A percentile compares a stretch with the other conserved stretches of the same genome.
These are phyloP conservation scores for Grigorovia yakushimaensis DNA, from an alignment of 805 yeast species.

Conservation along the genomic window DNA sequence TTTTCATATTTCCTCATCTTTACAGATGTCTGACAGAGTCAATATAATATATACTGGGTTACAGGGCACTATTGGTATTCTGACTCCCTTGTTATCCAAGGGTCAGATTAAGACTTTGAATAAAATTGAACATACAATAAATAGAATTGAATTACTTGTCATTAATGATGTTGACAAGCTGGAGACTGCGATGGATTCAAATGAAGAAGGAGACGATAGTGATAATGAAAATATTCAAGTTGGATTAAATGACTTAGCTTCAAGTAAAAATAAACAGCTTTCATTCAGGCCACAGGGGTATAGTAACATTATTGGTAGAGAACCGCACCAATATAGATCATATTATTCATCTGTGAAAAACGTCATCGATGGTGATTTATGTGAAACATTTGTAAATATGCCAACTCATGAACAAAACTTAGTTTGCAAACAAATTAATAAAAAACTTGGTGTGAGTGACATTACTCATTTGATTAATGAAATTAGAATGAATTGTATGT, in stretches of 20 bases:
- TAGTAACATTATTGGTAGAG: slow-evolving; percentile 47
- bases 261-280: neutral
- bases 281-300: slow-evolving; percentile 17
- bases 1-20: slow-evolving; percentile 35
- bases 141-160: slow-evolving; percentile 3
- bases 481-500: slow-evolving; percentile 22
- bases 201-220: slow-evolving; percentile 13
- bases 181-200: slow-evolving; percentile 1
- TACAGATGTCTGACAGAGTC: slow-evolving; percentile 42
- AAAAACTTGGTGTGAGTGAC: slow-evolving; percentile 30
- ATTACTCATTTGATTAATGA: slow-evolving; percentile 17
- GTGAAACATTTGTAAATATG: slow-evolving; percentile 44
- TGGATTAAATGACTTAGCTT: neutral
- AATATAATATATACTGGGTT: slow-evolving; percentile 62
- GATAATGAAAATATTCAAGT: slow-evolving; percentile 4
- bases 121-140: slow-evolving; percentile 38
- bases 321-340: slow-evolving; percentile 59
- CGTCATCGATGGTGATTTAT: slow-evolving; percentile 80
- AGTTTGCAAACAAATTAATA: slow-evolving; percentile 23
- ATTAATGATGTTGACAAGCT: slow-evolving; percentile 11
- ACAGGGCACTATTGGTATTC: slow-evolving; percentile 70
- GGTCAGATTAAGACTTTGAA: slow-evolving; percentile 53
- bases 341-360: slow-evolving; percentile 71
- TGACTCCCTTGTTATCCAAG: slow-evolving; percentile 56
- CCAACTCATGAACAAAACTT: slow-evolving; percentile 14